phyloP scores from a whole-genome alignment of 176 grass and related monocot species.

The Ampelocalamus luodianensis region DNA sequence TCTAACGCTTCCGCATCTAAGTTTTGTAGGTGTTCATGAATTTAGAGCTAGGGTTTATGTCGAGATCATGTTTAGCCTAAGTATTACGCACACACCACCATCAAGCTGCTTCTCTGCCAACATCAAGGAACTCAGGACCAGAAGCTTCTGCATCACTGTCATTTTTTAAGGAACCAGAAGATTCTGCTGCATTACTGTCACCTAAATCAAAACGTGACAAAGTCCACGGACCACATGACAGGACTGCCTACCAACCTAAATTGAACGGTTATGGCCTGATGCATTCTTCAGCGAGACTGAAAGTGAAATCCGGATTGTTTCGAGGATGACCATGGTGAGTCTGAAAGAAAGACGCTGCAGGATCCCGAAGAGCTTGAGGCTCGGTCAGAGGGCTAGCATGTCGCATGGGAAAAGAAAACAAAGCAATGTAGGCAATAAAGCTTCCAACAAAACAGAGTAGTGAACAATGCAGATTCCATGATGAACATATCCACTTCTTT shows the following conservation, averaged over 20 bases:
- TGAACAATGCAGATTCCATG: background rate
- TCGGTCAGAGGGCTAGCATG: background rate
- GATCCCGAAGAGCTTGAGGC: background rate
- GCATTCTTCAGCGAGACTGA: too few relatives aligned
- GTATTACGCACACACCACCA: too few relatives aligned
- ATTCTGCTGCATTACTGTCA: too few relatives aligned
- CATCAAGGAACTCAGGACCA: constrained; percentile 20
- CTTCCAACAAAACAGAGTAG: background rate
- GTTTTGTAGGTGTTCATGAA: too few relatives aligned
- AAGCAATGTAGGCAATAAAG: background rate
- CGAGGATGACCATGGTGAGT: background rate
- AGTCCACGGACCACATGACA: background rate
- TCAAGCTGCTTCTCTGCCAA: background rate
- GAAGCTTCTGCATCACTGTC: background rate
- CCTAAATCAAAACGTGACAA: background rate
- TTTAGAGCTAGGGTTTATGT: too few relatives aligned
- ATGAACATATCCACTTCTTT: background rate
- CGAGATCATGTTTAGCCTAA: too few relatives aligned
- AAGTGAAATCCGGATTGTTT: background rate
- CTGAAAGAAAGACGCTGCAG: background rate
- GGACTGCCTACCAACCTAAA: constrained; percentile 13
- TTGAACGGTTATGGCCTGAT: background rate
- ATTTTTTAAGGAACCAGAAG: too few relatives aligned
- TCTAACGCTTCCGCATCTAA: too few relatives aligned
- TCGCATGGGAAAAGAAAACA: background rate